Base-by-base conservation (phyloP, 257 asterid genomes). In the Nicotiana tabacum region DNA sequence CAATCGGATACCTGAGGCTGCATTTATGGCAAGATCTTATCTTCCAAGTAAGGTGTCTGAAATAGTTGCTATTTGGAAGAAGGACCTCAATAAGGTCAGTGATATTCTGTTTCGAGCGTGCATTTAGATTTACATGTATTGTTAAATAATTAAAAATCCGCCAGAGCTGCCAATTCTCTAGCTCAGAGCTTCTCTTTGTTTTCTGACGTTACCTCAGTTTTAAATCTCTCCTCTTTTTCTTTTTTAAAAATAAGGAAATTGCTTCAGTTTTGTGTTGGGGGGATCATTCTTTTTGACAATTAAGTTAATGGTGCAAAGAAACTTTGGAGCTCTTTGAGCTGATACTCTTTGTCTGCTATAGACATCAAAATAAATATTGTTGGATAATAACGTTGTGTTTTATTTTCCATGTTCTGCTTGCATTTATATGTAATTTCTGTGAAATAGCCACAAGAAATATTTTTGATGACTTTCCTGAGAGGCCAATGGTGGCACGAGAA, bases 1-100 rank as follows among this genome's bases (percentile, higher is more conserved):
- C 92, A 93, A 94, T 67, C 99, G 99, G 91, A 91, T 94, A 90
- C 99, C 99, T 83, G 99, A 96, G 88, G 99, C 99, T 91, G 99
- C 99, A 82, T 84, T 96, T 85, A 96, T 96, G 98, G 98, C 99
- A 56, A 94, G 99, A 86, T 96, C 99, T 61, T 96, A 96, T 89
- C 98, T 96, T 82, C 99, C 99, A 32, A 94, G 97, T 90, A 96
- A 93, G 90, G 99, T 96, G 82, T 91, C 99, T 57, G 97, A 96
- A 88, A 91, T 96, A 60, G 99, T 94, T 60, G 89, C 91, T 68
- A 92, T 96, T 76, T 96, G 99, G 99, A 92, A 95, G 84, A 92
- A 87, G 91, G 99, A 96, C 91, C 97, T 96, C 79, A 90, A 85
- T 81, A 96, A 96, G 99, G 99, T 95, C 67, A 72, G 32, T 66